These are phyloP conservation scores for Murraya paniculata DNA, from an alignment of 345 rosid species.

Conservation along the genomic window DNA sequence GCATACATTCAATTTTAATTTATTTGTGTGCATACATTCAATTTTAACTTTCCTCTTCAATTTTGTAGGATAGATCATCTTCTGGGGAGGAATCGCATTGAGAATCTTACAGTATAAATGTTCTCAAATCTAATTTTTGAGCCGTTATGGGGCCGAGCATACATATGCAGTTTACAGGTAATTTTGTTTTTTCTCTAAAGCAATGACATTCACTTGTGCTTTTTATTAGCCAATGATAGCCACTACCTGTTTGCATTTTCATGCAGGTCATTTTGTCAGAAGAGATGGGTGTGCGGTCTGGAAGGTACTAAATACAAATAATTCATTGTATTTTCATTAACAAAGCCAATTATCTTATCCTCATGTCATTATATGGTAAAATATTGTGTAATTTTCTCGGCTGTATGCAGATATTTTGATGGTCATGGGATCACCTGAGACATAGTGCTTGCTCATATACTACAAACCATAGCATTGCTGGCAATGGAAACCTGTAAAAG, in stretches of 20 bases:
- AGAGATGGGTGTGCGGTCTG: constrained; percentile 36
- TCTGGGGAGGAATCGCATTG: constrained; percentile 73
- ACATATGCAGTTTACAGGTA: constrained; percentile 68
- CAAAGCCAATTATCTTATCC: no score
- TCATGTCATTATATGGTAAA: no score
- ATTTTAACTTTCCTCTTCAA: constrained; percentile 6
- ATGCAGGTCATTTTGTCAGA: constrained; percentile 72
- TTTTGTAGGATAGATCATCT: constrained; percentile 72
- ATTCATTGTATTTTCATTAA: no score
- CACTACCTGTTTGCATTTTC: constrained; percentile 18
- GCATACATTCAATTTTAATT: no score
- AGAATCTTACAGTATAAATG: constrained; percentile 74
- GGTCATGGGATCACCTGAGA: constrained; percentile 83
- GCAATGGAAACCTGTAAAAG: constrained; percentile 85
- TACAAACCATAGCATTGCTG: constrained; percentile 74
- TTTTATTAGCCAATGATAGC: background rate
- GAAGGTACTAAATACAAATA: no score
- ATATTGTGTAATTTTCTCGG: no score
- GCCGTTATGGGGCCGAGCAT: constrained; percentile 74
- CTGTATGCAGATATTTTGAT: constrained; percentile 56
- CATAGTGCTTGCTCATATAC: constrained; percentile 69
- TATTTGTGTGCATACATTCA: background rate
- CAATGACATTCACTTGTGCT: background rate
- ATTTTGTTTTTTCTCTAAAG: background rate
- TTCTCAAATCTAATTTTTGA: constrained; percentile 75